Evolutionary conservation across 2,329 filamentous ascomycete genomes (phyloP), one percentile per base, ranked within the genome.

Genomic region (Teratosphaeria epicoccoides): DNA sequence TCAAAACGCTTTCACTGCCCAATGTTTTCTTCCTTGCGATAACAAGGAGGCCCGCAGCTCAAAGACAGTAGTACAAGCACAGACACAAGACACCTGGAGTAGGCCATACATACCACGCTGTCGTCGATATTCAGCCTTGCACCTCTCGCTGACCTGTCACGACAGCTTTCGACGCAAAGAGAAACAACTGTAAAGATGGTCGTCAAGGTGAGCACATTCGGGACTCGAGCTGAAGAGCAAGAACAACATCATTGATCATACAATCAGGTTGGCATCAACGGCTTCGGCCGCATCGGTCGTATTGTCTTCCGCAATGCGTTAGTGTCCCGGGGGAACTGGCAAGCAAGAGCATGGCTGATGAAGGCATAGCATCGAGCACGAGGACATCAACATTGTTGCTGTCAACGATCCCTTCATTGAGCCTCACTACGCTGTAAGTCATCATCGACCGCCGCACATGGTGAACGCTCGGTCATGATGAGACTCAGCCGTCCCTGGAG

Each of bases 321-420:
- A 72, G 80, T 81, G 10, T 20, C 14, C 12, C 26, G n/a, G 25
- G 14, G 9, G 11, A 4, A 5, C 14, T 28, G 24, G 26, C 68
- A 54, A 57, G 45, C 46, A 44, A 52, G 29, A 52, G 49, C 29
- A 46, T 49, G 33, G 44, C 49, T 49, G 52, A 20, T 37, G 46
- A 44, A 22, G 20, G 46, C 22, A 57, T 66, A 84, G 82, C 68
- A 73, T 94, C 71, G 85, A 94, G 83, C 86, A 91, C 77, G 75
- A 80, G 67, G 86, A 94, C 55, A 87, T 97, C 71, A 81, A 95
- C 68, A 80, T 98, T 68, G 88, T 96, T 68, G 91, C 93, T 67
- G 88, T 96, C 78, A 97, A 98, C 82, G 93, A 97, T 75, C 93
- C 93, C 67, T 97, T 98, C 85, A 97, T 98, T 77, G 90, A 96